Evolutionary conservation across 192 early-diverging fungal genomes (phyloP).

Genomic region (Podila clonocystis): DNA sequence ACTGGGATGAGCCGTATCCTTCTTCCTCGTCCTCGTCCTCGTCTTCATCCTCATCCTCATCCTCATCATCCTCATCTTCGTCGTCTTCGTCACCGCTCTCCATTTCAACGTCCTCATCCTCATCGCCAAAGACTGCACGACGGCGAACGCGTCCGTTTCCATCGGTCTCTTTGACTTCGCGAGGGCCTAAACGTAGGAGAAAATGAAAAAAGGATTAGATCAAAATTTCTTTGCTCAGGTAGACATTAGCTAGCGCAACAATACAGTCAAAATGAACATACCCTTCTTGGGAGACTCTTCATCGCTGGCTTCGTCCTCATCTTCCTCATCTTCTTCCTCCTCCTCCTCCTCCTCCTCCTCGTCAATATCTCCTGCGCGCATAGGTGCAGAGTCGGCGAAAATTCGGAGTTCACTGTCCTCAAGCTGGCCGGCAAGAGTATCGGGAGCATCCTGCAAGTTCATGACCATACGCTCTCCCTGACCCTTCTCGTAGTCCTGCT

Average conservation of each 20-base stretch:
- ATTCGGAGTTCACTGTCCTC: constrained; percentile 72
- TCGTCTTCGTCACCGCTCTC: constrained; percentile 55
- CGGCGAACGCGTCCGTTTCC: constrained; percentile 59
- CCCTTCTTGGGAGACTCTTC: constrained; percentile 56
- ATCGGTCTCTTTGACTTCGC: constrained; percentile 43
- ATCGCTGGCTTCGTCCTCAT: constrained; percentile 57
- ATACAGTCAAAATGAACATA: constrained; percentile 3
- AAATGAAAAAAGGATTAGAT: not conserved
- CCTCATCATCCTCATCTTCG: constrained; percentile 55
- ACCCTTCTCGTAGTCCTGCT: constrained; percentile 64
- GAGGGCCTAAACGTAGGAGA: constrained; percentile 14
- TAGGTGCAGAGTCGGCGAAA: constrained; percentile 71
- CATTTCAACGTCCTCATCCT: constrained; percentile 61
- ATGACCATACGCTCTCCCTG: constrained; percentile 93
- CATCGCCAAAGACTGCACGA: constrained; percentile 72
- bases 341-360: constrained; percentile 42
- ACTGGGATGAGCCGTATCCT: constrained; percentile 43
- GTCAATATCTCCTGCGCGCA: constrained; percentile 56
- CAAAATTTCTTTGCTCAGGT: too few relatives aligned
- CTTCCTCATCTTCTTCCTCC: constrained; percentile 50
- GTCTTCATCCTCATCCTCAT: constrained; percentile 48
- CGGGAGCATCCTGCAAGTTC: constrained; percentile 85
- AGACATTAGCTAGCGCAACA: not conserved
- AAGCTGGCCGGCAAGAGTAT: constrained; percentile 79
- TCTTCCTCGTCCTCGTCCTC: constrained; percentile 43